A percentile compares a stretch with the other conserved stretches of the same genome.
These are phyloP conservation scores for Podaxis rugospora DNA, from an alignment of 768 basidiomycete genomes.

Conservation along the genomic window DNA sequence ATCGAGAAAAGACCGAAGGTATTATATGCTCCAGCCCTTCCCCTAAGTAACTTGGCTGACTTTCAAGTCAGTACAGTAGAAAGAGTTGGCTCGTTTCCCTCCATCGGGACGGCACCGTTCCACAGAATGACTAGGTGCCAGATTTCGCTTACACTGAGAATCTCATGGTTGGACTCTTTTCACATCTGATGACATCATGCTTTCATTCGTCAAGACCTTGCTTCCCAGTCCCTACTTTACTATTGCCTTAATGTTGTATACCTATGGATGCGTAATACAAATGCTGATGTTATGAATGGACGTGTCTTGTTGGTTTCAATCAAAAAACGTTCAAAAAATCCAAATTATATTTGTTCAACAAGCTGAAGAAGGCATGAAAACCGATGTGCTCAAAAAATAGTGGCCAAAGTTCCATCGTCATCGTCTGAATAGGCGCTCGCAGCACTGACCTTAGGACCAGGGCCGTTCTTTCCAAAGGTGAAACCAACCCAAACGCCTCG, in stretches of 20 bases:
- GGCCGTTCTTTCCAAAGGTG: conserved; percentile 87
- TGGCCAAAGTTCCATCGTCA: conserved; percentile 52
- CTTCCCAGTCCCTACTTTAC: background rate
- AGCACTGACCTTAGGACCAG: conserved; percentile 43
- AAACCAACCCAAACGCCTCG: conserved; percentile 91
- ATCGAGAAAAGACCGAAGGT: conserved; percentile 39
- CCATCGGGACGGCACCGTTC: background rate
- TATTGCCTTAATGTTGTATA: background rate
- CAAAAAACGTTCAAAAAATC: background rate
- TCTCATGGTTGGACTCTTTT: background rate
- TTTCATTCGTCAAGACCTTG: background rate
- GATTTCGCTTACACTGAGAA: background rate
- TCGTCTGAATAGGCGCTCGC: conserved; percentile 27
- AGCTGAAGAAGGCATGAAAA: background rate
- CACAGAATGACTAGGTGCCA: background rate
- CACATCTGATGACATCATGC: background rate
- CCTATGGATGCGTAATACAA: background rate
- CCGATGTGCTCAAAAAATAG: conserved; percentile 44
- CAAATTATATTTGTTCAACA: background rate
- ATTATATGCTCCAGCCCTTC: background rate
- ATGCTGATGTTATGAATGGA: background rate
- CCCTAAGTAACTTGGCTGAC: background rate
- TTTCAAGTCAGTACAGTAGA: conserved; percentile 15
- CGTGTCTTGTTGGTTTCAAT: background rate
- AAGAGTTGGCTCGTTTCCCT: conserved; percentile 13